These are phyloP conservation scores for Colletotrichum plurivorum DNA, from an alignment of 2,329 filamentous ascomycete species.

Conservation along the genomic window DNA sequence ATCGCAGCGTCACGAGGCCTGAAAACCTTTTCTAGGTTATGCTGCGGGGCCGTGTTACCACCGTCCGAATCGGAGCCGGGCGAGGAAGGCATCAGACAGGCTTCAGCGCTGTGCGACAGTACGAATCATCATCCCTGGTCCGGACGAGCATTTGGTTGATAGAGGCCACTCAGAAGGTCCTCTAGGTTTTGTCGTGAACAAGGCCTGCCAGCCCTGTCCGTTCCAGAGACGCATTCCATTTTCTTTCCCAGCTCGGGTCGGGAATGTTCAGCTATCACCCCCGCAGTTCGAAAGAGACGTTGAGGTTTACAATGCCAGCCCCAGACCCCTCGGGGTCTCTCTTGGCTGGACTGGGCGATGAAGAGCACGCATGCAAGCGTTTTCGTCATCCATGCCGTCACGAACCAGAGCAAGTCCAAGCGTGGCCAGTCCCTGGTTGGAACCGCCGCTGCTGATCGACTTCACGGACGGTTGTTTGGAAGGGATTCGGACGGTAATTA, in stretches of 20 bases:
- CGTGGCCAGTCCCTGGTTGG: not conserved
- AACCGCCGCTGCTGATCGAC: not conserved
- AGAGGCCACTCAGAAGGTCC: not conserved
- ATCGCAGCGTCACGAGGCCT: constrained; percentile 11
- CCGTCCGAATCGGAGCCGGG: not conserved
- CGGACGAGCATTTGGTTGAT: constrained; percentile 13
- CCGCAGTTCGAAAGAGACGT: not conserved
- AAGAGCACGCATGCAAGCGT: not conserved
- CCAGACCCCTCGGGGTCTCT: not conserved
- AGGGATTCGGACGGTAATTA: not conserved
- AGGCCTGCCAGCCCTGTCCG: not conserved
- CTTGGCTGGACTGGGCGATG: not conserved
- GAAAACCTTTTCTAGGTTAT: not conserved
- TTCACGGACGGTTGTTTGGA: not conserved
- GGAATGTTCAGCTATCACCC: constrained; percentile 13
- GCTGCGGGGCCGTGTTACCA: constrained; percentile 4
- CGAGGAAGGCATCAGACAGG: not conserved
- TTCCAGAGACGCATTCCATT: not conserved
- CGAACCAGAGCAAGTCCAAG: constrained; percentile 8
- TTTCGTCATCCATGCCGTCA: not conserved
- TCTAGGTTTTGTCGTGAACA: not conserved
- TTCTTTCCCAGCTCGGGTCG: not conserved
- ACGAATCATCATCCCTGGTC: not conserved
- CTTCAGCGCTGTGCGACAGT: not conserved
- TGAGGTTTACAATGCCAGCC: not conserved